phyloP scores from a whole-genome alignment of 2,329 filamentous ascomycete species.

The Biscogniauxia mediterranea region DNA sequence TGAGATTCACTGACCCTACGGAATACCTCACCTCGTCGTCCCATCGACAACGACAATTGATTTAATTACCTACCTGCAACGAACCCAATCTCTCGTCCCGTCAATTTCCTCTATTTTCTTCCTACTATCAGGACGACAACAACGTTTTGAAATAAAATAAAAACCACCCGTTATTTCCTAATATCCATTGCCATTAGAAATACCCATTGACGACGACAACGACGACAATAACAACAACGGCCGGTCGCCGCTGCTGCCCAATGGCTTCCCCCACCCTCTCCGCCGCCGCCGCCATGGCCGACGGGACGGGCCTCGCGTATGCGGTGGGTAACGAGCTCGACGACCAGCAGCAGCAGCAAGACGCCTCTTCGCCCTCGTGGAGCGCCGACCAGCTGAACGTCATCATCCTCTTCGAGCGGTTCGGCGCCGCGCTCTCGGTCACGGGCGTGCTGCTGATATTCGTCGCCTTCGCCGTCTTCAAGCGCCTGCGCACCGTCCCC shows the following conservation, averaged over 20 bases:
- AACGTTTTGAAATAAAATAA: no score
- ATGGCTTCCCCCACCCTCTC: not conserved
- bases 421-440: constrained; percentile 53
- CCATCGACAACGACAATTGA: no score
- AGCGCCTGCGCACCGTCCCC: constrained; percentile 54
- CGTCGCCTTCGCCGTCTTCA: constrained; percentile 49
- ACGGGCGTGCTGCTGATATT: constrained; percentile 51
- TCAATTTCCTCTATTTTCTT: no score
- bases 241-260: not conserved
- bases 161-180: no score
- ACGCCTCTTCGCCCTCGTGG: not conserved
- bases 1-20: not conserved
- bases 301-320: not conserved
- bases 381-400: constrained; percentile 28
- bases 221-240: not conserved
- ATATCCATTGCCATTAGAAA: no score
- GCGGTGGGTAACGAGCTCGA: not conserved
- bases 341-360: not conserved
- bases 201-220: not conserved
- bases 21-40: not conserved
- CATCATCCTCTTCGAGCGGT: constrained; percentile 50
- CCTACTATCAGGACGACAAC: no score
- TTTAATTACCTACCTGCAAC: not conserved
- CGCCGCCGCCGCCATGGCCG: no score
- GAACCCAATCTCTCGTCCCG: no score